Evolutionary conservation across 2,329 filamentous ascomycete species (phyloP), one percentile per base, ranked within the genome.

Genomic region (Neonectria coccinea): DNA sequence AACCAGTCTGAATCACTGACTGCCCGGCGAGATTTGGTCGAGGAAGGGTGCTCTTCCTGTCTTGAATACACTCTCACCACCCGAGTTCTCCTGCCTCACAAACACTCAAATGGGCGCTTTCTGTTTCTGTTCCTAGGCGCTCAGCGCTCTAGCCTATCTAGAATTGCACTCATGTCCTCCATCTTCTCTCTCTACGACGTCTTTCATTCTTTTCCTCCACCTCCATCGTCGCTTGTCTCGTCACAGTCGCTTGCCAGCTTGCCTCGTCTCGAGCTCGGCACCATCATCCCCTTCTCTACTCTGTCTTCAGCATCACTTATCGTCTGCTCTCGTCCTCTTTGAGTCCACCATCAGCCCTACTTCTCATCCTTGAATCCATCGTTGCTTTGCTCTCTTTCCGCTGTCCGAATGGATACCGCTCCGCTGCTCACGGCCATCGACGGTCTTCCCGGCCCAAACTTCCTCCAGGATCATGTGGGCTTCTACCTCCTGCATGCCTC

Each of bases 381-480:
- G 25, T 56, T 33, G 14, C 42, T 20, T 7, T n/a, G 2, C 25
- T 14, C 10, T 8, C 25, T 9, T 44, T 42, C 59, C 53, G 51
- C 14, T 48, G 47, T 18, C 65, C 59, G 31, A 33, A 79, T 79
- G 77, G 78, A 78, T 36, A 75, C 75, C 2, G 74, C 77, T 18
- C 79, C 79, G 41, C 76, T 80, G 39, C 79, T 80, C 42, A 62
- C 68, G 16, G 70, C 70, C 53, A 60, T 68, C 8, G 71, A 70
- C 48, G 72, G 74, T 39, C 71, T 78, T n/a, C 75, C 78, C 18
- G 73, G 75, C 12, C 72, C 73, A n/a, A 73, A 73, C 31, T 62
- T 72, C n/a, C 63, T 79, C 69, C 77, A 77, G 56, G 79, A 80
- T 48, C 79, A 80, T 69, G 79, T 79, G 53, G 71, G 75, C 59